phyloP scores from a whole-genome alignment of 306 rosid species.

The Phaseolus lunatus region DNA sequence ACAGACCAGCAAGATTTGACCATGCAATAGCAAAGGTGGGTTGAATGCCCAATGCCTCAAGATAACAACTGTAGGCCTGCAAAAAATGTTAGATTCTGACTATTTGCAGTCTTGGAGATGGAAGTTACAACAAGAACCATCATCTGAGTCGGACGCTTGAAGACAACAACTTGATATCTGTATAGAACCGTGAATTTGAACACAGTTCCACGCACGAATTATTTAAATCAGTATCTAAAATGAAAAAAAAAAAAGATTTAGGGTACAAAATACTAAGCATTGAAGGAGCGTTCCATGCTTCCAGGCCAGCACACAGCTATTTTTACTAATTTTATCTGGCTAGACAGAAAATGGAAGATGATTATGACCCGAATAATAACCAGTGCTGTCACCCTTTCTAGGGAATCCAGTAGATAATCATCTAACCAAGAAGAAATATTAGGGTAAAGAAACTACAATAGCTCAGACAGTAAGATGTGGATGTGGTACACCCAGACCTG shows the following conservation, averaged over 20 bases:
- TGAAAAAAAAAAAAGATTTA: slow-evolving; percentile 57
- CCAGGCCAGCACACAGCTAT: slow-evolving; percentile 45
- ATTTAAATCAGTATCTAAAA: slow-evolving; percentile 78
- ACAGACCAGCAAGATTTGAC: slow-evolving; percentile 99
- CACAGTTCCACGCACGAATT: slow-evolving; percentile 87
- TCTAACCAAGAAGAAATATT: slow-evolving; percentile 35
- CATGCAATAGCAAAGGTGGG: slow-evolving; percentile 98
- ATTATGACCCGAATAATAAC: slow-evolving; percentile 41
- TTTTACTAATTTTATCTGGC: slow-evolving; percentile 34
- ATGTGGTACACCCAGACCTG: slow-evolving; percentile 21
- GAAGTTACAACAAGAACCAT: slow-evolving; percentile 89
- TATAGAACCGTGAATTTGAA: slow-evolving; percentile 73
- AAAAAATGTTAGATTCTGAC: slow-evolving; percentile 96
- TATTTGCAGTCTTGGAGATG: slow-evolving; percentile 86
- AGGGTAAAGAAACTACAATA: slow-evolving; percentile 35
- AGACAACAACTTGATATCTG: slow-evolving; percentile 87
- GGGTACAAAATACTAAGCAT: slow-evolving; percentile 63
- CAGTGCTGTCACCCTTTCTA: slow-evolving; percentile 19
- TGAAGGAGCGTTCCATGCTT: slow-evolving; percentile 59
- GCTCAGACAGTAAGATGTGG: slow-evolving; percentile 29
- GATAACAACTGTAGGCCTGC: slow-evolving; percentile 99
- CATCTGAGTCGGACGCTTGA: slow-evolving; percentile 90
- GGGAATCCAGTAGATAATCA: slow-evolving; percentile 42
- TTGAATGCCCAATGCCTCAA: slow-evolving; percentile 95
- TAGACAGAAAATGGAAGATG: slow-evolving; percentile 43